Percentiles rank a stretch among this genome's conserved stretches.
Evolutionary conservation across 2,329 filamentous ascomycete genomes (phyloP).

Genomic region (Nectriaceae sp.): DNA sequence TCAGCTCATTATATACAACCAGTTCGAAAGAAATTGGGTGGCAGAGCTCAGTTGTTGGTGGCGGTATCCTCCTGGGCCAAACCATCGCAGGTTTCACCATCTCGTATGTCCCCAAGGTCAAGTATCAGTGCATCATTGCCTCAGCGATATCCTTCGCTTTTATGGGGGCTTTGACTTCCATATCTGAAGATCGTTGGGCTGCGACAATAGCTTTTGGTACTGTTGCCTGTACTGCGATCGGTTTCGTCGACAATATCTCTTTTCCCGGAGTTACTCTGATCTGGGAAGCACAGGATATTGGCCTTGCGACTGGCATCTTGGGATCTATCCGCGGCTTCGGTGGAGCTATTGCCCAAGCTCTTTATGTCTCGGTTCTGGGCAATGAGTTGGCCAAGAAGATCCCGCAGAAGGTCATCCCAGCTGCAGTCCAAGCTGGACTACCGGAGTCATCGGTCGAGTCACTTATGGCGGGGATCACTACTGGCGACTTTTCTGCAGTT

Average conservation of each 20-base stretch:
- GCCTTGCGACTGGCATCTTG: conserved; percentile 44
- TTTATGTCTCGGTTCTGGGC: conserved; percentile 36
- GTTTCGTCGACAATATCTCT: conserved; percentile 39
- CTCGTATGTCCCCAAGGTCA: conserved; percentile 36
- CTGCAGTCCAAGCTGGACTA: conserved; percentile 36
- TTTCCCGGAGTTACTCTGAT: conserved; percentile 45
- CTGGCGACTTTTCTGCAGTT: conserved; percentile 32
- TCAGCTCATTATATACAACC: conserved; percentile 38
- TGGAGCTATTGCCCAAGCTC: conserved; percentile 36
- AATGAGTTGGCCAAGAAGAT: conserved; percentile 36
- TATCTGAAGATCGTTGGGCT: conserved; percentile 25
- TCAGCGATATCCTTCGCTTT: conserved; percentile 31
- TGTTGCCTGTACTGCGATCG: conserved; percentile 31
- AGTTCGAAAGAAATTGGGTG: conserved; percentile 39
- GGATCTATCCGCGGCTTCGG: conserved; percentile 45
- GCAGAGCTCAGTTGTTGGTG: conserved; percentile 40
- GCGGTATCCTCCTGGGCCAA: conserved; percentile 41
- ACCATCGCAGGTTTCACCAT: conserved; percentile 35
- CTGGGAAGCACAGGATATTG: conserved; percentile 47
- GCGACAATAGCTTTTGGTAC: conserved; percentile 33
- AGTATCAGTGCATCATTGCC: conserved; percentile 33
- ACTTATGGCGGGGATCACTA: conserved; percentile 34
- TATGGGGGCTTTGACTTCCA: conserved; percentile 30
- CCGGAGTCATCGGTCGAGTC: conserved; percentile 30
- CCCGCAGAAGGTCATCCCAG: conserved; percentile 33